Percentiles rank a stretch among this genome's conserved stretches.
Evolutionary conservation across 1,284 basidiomycete genomes (phyloP).

Genomic region (Heterobasidion irregulare): DNA sequence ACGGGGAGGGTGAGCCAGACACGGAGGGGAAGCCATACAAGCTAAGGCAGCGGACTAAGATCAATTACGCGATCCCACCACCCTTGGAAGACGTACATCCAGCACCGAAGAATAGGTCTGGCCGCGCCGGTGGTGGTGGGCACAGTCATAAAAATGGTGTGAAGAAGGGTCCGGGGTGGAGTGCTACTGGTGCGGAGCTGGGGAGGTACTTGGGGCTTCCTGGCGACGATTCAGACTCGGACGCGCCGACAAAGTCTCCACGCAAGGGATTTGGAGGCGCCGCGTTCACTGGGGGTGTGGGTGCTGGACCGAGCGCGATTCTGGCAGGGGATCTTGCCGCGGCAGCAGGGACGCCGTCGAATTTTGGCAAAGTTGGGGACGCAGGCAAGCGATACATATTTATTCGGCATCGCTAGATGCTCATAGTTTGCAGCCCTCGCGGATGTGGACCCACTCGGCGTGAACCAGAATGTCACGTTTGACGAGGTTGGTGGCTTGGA

Average conservation of each 20-base stretch:
- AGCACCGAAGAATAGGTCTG: constrained; percentile 23
- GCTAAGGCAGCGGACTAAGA: constrained; percentile 51
- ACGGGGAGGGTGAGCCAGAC: constrained; percentile 29
- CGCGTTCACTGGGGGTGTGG: constrained; percentile 42
- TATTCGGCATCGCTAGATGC: constrained; percentile 3
- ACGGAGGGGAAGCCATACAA: constrained; percentile 44
- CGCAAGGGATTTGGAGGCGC: constrained; percentile 50
- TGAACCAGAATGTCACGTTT: constrained; percentile 92
- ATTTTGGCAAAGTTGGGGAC: constrained; percentile 77
- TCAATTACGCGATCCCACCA: constrained; percentile 74
- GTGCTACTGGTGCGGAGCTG: constrained; percentile 65
- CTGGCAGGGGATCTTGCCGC: constrained; percentile 53
- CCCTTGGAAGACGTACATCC: constrained; percentile 62
- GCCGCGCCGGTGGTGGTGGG: constrained; percentile 15
- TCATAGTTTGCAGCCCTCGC: constrained; percentile 58
- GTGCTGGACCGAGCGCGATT: constrained; percentile 35
- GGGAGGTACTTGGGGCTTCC: constrained; percentile 67
- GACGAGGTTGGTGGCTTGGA: constrained; percentile 97
- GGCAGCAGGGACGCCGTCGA: constrained; percentile 65
- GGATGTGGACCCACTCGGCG: constrained; percentile 93
- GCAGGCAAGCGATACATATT: constrained; percentile 36
- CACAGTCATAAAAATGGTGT: constrained; percentile 24
- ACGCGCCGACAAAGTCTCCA: constrained; percentile 55
- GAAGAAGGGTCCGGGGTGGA: constrained; percentile 58
- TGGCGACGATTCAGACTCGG: constrained; percentile 75